Evolutionary conservation across 257 asterid species (phyloP).

Genomic region (Petunia secreta): DNA sequence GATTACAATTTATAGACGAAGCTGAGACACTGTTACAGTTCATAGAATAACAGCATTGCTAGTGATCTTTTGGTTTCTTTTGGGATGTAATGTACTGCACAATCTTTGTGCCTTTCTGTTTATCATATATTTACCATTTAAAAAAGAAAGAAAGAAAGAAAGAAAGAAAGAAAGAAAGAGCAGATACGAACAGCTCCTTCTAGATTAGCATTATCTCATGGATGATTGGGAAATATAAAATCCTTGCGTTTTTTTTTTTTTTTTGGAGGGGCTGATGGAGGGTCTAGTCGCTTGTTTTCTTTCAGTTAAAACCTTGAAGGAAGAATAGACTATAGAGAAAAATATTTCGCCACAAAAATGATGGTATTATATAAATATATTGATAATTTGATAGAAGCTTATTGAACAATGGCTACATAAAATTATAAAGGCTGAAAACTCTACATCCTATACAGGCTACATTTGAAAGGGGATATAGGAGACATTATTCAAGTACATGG

Average conservation of each 20-base stretch:
- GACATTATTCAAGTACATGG: conserved; percentile 18
- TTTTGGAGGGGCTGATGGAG: neutral
- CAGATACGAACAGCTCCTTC: neutral
- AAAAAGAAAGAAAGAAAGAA: too few species aligned
- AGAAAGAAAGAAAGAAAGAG: too few species aligned
- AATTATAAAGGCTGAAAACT: neutral
- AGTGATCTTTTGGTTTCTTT: too few species aligned
- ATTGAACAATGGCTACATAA: conserved; percentile 18
- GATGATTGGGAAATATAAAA: too few species aligned
- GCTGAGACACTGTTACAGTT: neutral
- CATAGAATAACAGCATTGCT: neutral
- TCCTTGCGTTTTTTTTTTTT: too few species aligned
- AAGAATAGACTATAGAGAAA: neutral
- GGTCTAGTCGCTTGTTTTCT: neutral
- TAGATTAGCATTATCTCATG: too few species aligned
- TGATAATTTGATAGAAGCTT: neutral
- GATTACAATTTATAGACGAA: neutral
- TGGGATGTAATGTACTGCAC: too few species aligned
- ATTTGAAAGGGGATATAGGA: neutral
- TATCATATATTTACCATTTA: too few species aligned
- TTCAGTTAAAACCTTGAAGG: neutral
- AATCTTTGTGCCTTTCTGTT: too few species aligned
- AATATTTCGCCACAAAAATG: neutral
- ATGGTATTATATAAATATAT: conserved; percentile 14
- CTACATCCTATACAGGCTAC: conserved; percentile 19